A percentile compares a stretch with the other conserved stretches of the same genome.
These are phyloP conservation scores for Boletellus sp. DNA, from an alignment of 768 basidiomycete species.

Conservation along the genomic window DNA sequence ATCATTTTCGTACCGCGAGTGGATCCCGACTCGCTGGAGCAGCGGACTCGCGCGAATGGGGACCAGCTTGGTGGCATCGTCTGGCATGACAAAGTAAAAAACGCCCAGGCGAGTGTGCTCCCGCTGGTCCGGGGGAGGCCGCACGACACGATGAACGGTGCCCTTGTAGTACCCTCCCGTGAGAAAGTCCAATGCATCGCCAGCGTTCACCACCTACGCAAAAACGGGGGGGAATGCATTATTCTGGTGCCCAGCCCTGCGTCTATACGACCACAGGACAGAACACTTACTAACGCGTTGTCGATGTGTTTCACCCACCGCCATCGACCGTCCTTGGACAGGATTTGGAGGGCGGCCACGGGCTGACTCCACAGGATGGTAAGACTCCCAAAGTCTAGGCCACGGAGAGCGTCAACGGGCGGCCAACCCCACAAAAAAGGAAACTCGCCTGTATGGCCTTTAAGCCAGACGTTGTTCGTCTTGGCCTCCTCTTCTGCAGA, in stretches of 20 bases:
- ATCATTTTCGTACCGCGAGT: constrained; percentile 33
- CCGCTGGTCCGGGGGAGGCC: constrained; percentile 54
- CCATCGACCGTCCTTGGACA: constrained; percentile 50
- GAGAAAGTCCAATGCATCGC: constrained; percentile 57
- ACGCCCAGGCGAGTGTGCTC: constrained; percentile 48
- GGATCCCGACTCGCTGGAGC: constrained; percentile 42
- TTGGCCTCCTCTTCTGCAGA: constrained; percentile 46
- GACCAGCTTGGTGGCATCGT: constrained; percentile 46
- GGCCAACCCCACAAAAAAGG: no score
- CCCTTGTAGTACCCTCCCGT: constrained; percentile 58
- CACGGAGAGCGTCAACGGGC: neutral
- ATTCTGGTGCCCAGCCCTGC: neutral
- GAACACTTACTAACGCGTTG: constrained; percentile 45
- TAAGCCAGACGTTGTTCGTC: constrained; percentile 55
- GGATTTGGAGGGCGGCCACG: constrained; percentile 54
- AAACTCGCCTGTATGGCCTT: constrained; percentile 52
- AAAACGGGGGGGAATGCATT: no score
- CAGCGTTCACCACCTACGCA: constrained; percentile 53
- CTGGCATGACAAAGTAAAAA: constrained; percentile 54
- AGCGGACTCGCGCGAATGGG: constrained; percentile 49
- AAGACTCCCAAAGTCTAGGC: constrained; percentile 49
- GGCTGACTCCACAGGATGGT: constrained; percentile 63
- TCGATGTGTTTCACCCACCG: constrained; percentile 57
- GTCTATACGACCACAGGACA: neutral
- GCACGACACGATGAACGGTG: constrained; percentile 59